Percentiles rank a stretch among this genome's conserved stretches.
These are phyloP conservation scores for Pleoardoris graminearum DNA, from an alignment of 2,329 filamentous ascomycete genomes.

Conservation along the genomic window DNA sequence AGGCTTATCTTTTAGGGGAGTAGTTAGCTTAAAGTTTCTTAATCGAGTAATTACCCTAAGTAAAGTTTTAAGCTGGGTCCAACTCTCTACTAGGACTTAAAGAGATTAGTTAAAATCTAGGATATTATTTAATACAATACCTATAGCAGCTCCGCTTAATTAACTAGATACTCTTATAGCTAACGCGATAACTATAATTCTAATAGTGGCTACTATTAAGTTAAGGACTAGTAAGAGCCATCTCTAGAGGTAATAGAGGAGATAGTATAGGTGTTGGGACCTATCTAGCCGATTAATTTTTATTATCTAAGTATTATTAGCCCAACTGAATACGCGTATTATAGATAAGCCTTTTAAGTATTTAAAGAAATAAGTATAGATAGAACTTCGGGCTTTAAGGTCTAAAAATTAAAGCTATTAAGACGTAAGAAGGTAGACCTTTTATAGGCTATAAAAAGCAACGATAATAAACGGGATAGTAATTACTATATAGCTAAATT, in stretches of 20 bases:
- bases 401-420: conserved; percentile 54
- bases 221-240: conserved; percentile 38
- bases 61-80: conserved; percentile 59
- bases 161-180: conserved; percentile 33
- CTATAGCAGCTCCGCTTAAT: conserved; percentile 51
- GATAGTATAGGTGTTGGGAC: conserved; percentile 48
- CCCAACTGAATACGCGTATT: conserved; percentile 55
- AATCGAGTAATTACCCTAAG: conserved; percentile 59
- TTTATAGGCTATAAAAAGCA: conserved; percentile 45
- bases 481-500: conserved; percentile 6
- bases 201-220: conserved; percentile 39
- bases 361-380: conserved; percentile 56
- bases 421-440: conserved; percentile 49
- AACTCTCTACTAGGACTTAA: conserved; percentile 51
- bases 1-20: conserved; percentile 45
- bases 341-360: conserved; percentile 51
- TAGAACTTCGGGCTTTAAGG: conserved; percentile 52
- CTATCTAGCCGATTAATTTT: conserved; percentile 30
- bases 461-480: conserved; percentile 40
- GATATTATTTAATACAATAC: conserved; percentile 55
- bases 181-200: conserved; percentile 38
- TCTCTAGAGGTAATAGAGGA: conserved; percentile 40
- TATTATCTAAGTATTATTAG: neutral
- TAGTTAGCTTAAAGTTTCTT: conserved; percentile 51
- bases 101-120: conserved; percentile 55